Evolutionary conservation across 345 rosid species (phyloP).

Genomic region (Lepidium didymum): DNA sequence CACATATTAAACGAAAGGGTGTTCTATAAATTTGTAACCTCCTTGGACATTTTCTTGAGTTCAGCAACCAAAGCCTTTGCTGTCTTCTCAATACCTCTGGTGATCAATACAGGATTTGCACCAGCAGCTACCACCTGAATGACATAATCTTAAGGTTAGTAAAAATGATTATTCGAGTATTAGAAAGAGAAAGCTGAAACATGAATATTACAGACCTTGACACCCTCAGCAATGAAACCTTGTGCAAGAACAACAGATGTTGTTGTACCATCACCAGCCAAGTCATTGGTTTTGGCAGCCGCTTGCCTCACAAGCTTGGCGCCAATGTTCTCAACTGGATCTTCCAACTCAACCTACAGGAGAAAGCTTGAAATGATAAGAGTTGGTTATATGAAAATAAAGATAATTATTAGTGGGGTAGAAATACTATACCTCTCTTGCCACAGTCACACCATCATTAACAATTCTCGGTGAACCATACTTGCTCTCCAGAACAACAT

Average conservation of each 20-base stretch:
- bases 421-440: constrained; percentile 59
- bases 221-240: constrained; percentile 94
- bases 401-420: not conserved
- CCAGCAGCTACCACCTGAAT: constrained; percentile 96
- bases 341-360: constrained; percentile 87
- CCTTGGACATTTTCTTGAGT: constrained; percentile 79
- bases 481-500: constrained; percentile 98
- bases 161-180: not conserved
- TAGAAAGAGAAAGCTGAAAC: not conserved
- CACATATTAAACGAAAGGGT: not conserved
- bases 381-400: not conserved
- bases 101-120: constrained; percentile 91
- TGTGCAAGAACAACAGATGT: constrained; percentile 99
- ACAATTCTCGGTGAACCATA: constrained; percentile 97
- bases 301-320: constrained; percentile 97
- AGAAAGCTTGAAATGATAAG: not conserved
- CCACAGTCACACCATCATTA: constrained; percentile 96
- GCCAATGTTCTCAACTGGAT: constrained; percentile 97
- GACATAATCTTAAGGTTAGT: not conserved
- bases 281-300: constrained; percentile 94
- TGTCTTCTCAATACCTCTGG: constrained; percentile 96
- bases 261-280: constrained; percentile 98
- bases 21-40: constrained; percentile 36
- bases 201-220: constrained; percentile 51
- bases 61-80: constrained; percentile 73